Conservation (phyloP, 2,329 filamentous ascomycete genomes). For the Rutstroemia sydowiana region DNA sequence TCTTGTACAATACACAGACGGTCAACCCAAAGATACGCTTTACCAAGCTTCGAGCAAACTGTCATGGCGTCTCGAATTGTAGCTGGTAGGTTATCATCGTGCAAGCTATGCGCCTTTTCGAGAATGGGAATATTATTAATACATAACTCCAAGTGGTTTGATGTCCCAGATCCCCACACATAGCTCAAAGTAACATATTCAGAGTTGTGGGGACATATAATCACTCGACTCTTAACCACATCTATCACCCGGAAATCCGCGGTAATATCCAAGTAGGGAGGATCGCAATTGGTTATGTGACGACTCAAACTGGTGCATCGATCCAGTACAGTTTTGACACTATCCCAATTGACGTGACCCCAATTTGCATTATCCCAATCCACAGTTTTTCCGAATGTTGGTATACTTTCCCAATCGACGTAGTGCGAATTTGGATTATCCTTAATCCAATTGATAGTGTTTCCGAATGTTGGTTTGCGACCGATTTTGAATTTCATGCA, state of each 20-base stretch:
- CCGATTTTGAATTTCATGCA: too few relatives aligned
- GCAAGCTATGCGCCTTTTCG: not conserved
- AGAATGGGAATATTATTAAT: not conserved
- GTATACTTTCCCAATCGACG: too few relatives aligned
- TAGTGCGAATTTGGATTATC: too few relatives aligned
- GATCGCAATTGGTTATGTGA: too few relatives aligned
- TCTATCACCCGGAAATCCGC: conserved; percentile 5
- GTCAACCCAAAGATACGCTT: conserved; percentile 2
- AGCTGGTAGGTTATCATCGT: not conserved
- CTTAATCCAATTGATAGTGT: too few relatives aligned
- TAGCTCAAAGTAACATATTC: conserved; percentile 5
- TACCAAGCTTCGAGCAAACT: not conserved
- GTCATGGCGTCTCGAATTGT: not conserved
- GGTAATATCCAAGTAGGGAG: too few relatives aligned
- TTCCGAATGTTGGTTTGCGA: too few relatives aligned
- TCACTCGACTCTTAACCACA: not conserved
- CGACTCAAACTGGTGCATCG: too few relatives aligned
- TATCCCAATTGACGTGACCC: too few relatives aligned
- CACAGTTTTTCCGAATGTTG: too few relatives aligned
- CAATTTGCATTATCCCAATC: too few relatives aligned
- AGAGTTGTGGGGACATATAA: not conserved
- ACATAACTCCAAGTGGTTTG: not conserved
- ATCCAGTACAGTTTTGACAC: too few relatives aligned
- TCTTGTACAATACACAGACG: conserved; percentile 1
- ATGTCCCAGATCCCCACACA: not conserved